Evolutionary conservation across 2,329 filamentous ascomycete species (phyloP), one percentile per base, ranked within the genome.

Genomic region (Epichloe gansuensis): DNA sequence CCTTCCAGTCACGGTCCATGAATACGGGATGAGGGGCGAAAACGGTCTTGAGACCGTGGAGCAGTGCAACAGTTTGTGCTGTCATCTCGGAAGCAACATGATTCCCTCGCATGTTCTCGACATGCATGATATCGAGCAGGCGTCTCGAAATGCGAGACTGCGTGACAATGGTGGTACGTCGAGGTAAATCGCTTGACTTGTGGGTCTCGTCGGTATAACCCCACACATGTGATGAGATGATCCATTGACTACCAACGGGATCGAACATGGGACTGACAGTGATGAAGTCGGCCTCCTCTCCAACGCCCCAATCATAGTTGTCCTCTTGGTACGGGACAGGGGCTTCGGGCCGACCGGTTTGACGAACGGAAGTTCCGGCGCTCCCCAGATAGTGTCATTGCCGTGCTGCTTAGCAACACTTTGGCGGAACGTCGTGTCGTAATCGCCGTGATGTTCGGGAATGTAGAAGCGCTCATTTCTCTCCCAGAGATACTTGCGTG

Each of bases 51-150:
- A 91, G 73, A 5, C 88, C 86, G 63, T 93, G 86, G 56, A 89
- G 79, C 17, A 91, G 74, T 0, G 85, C 81, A 28, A 85, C 78
- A 0, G 85, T 85, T 52, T 85, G 82, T 0, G 86, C 81, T 55
- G 83, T 86, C 86, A 91, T 90, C 64, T 91, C 87, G 0, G 86
- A 86, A 54, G 84, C 85, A 60, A 91, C 82, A 62, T 89, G 85
- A 61, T 86, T 85, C 57, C 85, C 84, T 13, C 78, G 75, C 57
- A 85, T 73, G 51, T 86, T 87, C 65, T 91, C 88, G 37, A 81
- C 76, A 62, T 91, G 86, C 86, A 91, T 91, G 56, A 83, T 76
- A 58, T 88, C 78, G 37, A 91, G 72, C 2, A 91, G 73, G 31
- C 77, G 77, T 63, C 82, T 85, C 15, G 86, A 90, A 7, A 88